Evolutionary conservation across 495 filamentous ascomycete genomes (phyloP).

Genomic region (Trypethelium eluteriae): DNA sequence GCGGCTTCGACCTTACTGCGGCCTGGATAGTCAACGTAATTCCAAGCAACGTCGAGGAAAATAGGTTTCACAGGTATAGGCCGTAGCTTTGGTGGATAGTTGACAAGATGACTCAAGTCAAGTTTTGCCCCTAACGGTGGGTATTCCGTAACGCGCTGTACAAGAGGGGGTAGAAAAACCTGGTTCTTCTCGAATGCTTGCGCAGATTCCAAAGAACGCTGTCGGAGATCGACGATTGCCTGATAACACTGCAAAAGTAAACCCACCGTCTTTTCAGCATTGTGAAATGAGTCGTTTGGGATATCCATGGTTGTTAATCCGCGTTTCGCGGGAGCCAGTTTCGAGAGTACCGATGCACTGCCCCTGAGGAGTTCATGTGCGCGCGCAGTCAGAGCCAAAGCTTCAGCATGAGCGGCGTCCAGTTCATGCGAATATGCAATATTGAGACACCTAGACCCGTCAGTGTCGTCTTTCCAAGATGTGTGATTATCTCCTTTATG

Average conservation of each 20-base stretch:
- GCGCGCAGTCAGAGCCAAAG: conserved; percentile 73
- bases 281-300: conserved; percentile 45
- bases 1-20: conserved; percentile 30
- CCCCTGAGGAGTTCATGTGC: conserved; percentile 46
- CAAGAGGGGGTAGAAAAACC: conserved; percentile 44
- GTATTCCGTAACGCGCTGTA: conserved; percentile 69
- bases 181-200: conserved; percentile 27
- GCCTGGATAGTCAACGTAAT: conserved; percentile 91
- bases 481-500: background rate
- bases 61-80: conserved; percentile 89
- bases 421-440: conserved; percentile 79
- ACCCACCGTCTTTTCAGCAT: conserved; percentile 53
- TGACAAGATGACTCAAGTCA: conserved; percentile 71
- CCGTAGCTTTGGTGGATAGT: conserved; percentile 74
- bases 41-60: conserved; percentile 95
- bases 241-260: conserved; percentile 67
- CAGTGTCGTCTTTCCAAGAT: background rate
- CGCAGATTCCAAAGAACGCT: conserved; percentile 41
- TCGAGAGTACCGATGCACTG: conserved; percentile 16
- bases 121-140: conserved; percentile 49
- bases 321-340: conserved; percentile 25
- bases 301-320: conserved; percentile 54
- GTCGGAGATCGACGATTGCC: conserved; percentile 72
- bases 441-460: conserved; percentile 58
- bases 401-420: conserved; percentile 62